phyloP scores from a whole-genome alignment of 2,329 filamentous ascomycete genomes.

The Reticulascus tulasneorum region DNA sequence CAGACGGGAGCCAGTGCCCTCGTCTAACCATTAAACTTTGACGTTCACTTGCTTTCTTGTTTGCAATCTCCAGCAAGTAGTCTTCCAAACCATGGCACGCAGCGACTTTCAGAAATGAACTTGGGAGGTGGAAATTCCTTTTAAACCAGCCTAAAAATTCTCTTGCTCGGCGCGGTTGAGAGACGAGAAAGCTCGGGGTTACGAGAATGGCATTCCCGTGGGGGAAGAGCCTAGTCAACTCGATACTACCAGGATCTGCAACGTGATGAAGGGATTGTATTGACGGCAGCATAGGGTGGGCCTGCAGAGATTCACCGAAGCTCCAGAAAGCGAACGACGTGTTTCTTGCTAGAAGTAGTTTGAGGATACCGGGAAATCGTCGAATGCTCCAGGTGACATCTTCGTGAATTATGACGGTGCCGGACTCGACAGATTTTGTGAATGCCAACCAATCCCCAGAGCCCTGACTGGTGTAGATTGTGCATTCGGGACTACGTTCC shows the following conservation, averaged over 20 bases:
- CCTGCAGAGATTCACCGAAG: slow-evolving; percentile 30
- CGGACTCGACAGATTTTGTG: slow-evolving; percentile 17
- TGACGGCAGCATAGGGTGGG: slow-evolving; percentile 13
- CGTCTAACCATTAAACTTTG: not conserved
- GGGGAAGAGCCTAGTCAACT: slow-evolving; percentile 21
- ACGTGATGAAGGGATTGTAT: slow-evolving; percentile 1
- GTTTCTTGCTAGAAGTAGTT: slow-evolving; percentile 24
- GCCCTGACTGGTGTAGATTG: slow-evolving; percentile 35
- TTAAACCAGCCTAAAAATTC: slow-evolving; percentile 32
- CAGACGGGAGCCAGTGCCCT: not conserved
- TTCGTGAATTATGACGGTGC: slow-evolving; percentile 43
- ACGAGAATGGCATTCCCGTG: slow-evolving; percentile 31
- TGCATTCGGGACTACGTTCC: slow-evolving; percentile 32
- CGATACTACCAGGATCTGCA: slow-evolving; percentile 5
- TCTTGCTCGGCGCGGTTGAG: slow-evolving; percentile 29
- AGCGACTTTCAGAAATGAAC: slow-evolving; percentile 19
- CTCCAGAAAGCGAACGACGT: slow-evolving; percentile 33
- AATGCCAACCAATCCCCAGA: slow-evolving; percentile 47
- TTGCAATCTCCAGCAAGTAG: slow-evolving; percentile 24
- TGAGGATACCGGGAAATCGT: slow-evolving; percentile 32
- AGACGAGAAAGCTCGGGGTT: slow-evolving; percentile 37
- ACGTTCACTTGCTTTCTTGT: slow-evolving; percentile 1
- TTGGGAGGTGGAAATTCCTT: not conserved
- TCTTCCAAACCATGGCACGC: slow-evolving; percentile 23
- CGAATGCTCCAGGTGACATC: slow-evolving; percentile 31